These are phyloP conservation scores for Vigna trinervia DNA, from an alignment of 306 rosid genomes.

Conservation along the genomic window DNA sequence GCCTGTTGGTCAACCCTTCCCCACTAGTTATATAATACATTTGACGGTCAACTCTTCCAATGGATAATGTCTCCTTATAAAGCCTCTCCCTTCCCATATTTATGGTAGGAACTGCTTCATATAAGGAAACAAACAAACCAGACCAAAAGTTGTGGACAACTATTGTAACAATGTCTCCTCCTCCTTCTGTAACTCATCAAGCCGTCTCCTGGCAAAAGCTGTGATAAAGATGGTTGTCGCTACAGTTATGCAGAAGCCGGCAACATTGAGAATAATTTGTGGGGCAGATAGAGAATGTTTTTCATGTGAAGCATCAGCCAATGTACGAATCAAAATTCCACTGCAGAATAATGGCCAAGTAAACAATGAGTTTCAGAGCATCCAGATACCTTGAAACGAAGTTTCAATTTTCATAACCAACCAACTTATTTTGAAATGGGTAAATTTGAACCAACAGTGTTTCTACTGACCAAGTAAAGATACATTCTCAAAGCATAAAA, in stretches of 20 bases:
- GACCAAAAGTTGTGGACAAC: conserved; percentile 41
- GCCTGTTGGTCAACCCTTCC: conserved; percentile 46
- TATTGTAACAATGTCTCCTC: conserved; percentile 65
- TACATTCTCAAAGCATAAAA: conserved; percentile 35
- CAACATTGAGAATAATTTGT: conserved; percentile 72
- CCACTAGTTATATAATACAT: conserved; percentile 46
- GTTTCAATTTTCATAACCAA: conserved; percentile 31
- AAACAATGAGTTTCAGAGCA: conserved; percentile 27
- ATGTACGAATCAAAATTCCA: conserved; percentile 80
- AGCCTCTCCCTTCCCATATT: conserved; percentile 46
- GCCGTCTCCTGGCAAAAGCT: conserved; percentile 70
- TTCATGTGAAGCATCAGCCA: conserved; percentile 87
- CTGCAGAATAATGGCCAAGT: conserved; percentile 53
- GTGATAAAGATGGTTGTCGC: conserved; percentile 79
- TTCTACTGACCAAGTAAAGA: conserved; percentile 7
- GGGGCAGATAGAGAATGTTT: conserved; percentile 71
- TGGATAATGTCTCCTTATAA: conserved; percentile 53
- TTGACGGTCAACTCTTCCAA: conserved; percentile 45
- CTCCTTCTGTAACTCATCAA: conserved; percentile 67
- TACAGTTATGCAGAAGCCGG: conserved; percentile 75
- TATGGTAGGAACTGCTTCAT: conserved; percentile 38
- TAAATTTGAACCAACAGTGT: neutral
- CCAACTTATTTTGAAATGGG: conserved; percentile 11
- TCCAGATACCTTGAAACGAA: conserved; percentile 9
- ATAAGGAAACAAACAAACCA: conserved; percentile 34